Evolutionary conservation across 2,329 filamentous ascomycete species (phyloP).

Genomic region (Daldinia sp.): DNA sequence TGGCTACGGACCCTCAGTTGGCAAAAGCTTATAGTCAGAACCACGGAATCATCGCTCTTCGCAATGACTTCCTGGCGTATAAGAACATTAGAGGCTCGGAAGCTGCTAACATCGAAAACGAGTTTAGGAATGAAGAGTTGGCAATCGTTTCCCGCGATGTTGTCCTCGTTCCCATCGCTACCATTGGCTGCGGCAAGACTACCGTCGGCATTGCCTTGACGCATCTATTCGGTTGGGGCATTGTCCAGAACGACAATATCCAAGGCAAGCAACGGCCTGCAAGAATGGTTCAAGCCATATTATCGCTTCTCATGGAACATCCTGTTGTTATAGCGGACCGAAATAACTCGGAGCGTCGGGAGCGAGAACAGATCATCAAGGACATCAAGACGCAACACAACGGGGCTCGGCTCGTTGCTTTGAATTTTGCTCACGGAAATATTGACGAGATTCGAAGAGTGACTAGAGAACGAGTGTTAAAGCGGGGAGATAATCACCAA

Average conservation of each 20-base stretch:
- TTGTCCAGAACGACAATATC: slow-evolving; percentile 97
- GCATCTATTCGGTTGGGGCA: slow-evolving; percentile 88
- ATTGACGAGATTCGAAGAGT: slow-evolving; percentile 76
- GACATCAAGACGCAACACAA: slow-evolving; percentile 73
- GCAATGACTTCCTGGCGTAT: slow-evolving; percentile 84
- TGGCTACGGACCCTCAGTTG: slow-evolving; percentile 73
- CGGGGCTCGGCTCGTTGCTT: slow-evolving; percentile 77
- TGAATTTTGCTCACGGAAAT: slow-evolving; percentile 87
- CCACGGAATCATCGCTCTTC: slow-evolving; percentile 91
- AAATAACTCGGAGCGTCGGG: slow-evolving; percentile 90
- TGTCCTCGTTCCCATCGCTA: slow-evolving; percentile 88
- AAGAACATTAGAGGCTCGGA: slow-evolving; percentile 88
- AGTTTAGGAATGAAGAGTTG: slow-evolving; percentile 59
- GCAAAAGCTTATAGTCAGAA: slow-evolving; percentile 81
- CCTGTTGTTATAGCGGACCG: slow-evolving; percentile 88
- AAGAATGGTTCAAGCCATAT: slow-evolving; percentile 76
- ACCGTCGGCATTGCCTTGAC: slow-evolving; percentile 84
- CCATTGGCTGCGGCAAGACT: slow-evolving; percentile 96
- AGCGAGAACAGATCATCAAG: slow-evolving; percentile 85
- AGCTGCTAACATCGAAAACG: slow-evolving; percentile 78
- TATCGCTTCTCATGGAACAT: slow-evolving; percentile 68
- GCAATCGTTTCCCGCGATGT: slow-evolving; percentile 68
- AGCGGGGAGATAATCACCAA: slow-evolving; percentile 94
- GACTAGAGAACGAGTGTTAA: slow-evolving; percentile 80
- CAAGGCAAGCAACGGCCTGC: slow-evolving; percentile 78